Evolutionary conservation across 306 rosid genomes (phyloP).

Genomic region (Mimosa bimucronata): DNA sequence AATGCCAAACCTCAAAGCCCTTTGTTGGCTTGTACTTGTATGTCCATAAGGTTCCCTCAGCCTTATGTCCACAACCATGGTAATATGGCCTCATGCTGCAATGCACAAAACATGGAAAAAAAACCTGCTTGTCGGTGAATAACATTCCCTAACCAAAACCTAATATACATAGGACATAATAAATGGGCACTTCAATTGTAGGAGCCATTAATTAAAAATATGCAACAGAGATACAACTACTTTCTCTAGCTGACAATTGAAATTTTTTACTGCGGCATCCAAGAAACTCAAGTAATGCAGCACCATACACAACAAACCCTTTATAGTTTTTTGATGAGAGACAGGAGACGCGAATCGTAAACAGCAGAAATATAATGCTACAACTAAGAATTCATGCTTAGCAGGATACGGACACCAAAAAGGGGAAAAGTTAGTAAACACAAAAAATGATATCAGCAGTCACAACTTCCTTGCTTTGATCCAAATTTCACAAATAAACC

Average conservation of each 20-base stretch:
- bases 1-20: slow-evolving; percentile 65
- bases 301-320: slow-evolving; percentile 1
- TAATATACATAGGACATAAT: slow-evolving; percentile 14
- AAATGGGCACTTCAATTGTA: slow-evolving; percentile 15
- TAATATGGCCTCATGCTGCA: slow-evolving; percentile 59
- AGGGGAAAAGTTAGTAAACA: neutral
- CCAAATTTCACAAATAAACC: slow-evolving; percentile 3
- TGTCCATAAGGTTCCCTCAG: slow-evolving; percentile 67
- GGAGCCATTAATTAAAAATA: slow-evolving; percentile 2
- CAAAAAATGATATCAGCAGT: neutral
- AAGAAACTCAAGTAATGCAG: slow-evolving; percentile 6
- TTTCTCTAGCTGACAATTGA: slow-evolving; percentile 24
- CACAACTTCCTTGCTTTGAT: slow-evolving; percentile 4
- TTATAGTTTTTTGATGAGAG: neutral
- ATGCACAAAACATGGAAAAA: slow-evolving; percentile 30
- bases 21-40: slow-evolving; percentile 77
- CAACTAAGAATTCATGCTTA: neutral
- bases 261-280: slow-evolving; percentile 3
- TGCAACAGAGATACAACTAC: slow-evolving; percentile 19
- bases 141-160: slow-evolving; percentile 25
- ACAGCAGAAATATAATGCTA: slow-evolving; percentile 11
- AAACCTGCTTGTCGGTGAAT: slow-evolving; percentile 30
- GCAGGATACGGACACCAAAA: slow-evolving; percentile 14
- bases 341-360: neutral
- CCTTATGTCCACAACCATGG: slow-evolving; percentile 49